Evolutionary conservation across 75 land plant genomes (phyloP), one percentile per base, ranked within the genome.

Genomic region (Ceratopteris richardii): DNA sequence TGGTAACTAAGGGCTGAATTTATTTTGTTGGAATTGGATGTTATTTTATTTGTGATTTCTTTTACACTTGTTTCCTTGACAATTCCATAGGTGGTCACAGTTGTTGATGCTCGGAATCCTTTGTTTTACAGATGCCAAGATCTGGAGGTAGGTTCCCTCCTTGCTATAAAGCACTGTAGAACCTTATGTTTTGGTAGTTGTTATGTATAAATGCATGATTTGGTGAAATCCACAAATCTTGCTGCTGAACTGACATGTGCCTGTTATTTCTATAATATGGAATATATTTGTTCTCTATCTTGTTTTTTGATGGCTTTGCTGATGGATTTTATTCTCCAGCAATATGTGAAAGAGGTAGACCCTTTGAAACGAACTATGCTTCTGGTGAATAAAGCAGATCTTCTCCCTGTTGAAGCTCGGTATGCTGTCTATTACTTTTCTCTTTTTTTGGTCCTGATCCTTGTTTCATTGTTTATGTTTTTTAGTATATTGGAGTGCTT

Each of bases 21-120:
- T 33, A 9, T 33, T 33, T 33, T 33, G n/a, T n/a, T n/a, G n/a
- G n/a, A n/a, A n/a, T n/a, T n/a, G n/a, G n/a, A n/a, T n/a, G n/a
- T n/a, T n/a, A n/a, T n/a, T n/a, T n/a, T n/a, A n/a, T n/a, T n/a
- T 57, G 16, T 65, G 47, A 21, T 42, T 41, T 30, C 23, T 22
- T 4, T 39, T 37, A 41, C 17, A 6, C 23, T 28, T 2, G 31
- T 23, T 16, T 51, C 13, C 31, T 31, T 51, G 23, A 14, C 54
- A 19, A 46, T 68, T 47, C 37, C 63, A 29, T 66, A 94, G 99
- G 76, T 95, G 58, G 91, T 95, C 12, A 90, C 80, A 82, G 99
- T 95, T 46, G 99, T 95, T 71, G 99, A 95, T 86, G 87, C 92
- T 16, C 77, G 99, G 24, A 80, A 95, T 68, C 99, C 99, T 6